A percentile compares a stretch with the other conserved stretches of the same genome.
Evolutionary conservation across 2,329 filamentous ascomycete genomes (phyloP).

Genomic region (Piedraia hortae): DNA sequence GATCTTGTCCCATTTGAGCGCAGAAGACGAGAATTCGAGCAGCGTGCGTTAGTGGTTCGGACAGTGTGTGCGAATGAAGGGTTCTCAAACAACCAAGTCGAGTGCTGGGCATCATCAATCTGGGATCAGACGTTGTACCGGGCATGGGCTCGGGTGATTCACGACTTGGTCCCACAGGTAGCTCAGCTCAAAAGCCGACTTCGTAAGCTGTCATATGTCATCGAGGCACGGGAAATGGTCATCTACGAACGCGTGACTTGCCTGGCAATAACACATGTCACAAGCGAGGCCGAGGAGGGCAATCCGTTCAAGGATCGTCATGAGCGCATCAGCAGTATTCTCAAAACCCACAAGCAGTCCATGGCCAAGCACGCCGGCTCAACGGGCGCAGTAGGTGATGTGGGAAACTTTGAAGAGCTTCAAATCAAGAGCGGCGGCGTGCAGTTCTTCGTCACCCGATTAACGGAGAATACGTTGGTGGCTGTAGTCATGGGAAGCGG

Average conservation of each 20-base stretch:
- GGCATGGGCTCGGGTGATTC: constrained; percentile 93
- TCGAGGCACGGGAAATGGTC: constrained; percentile 79
- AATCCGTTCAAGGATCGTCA: constrained; percentile 87
- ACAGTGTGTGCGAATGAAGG: constrained; percentile 34
- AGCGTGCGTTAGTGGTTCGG: constrained; percentile 50
- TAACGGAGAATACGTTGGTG: constrained; percentile 94
- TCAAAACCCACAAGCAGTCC: constrained; percentile 91
- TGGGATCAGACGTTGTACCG: constrained; percentile 98
- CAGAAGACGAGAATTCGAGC: constrained; percentile 59
- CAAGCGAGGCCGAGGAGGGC: constrained; percentile 36
- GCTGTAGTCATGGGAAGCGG: constrained; percentile 76
- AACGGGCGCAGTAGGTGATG: constrained; percentile 55
- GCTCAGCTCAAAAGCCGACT: constrained; percentile 68
- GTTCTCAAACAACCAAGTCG: constrained; percentile 33
- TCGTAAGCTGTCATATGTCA: constrained; percentile 51
- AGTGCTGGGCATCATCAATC: constrained; percentile 83
- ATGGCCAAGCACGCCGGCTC: constrained; percentile 44
- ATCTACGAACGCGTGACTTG: constrained; percentile 91
- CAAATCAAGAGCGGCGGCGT: constrained; percentile 59
- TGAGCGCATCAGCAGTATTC: constrained; percentile 85
- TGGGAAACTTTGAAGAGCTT: constrained; percentile 56
- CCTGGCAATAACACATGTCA: constrained; percentile 81
- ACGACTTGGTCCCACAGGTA: constrained; percentile 89
- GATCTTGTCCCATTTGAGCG: constrained; percentile 59
- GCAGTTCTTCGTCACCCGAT: constrained; percentile 80